Conservation (phyloP, 2,329 filamentous ascomycete species). For the Apiospora kogelbergensis region DNA sequence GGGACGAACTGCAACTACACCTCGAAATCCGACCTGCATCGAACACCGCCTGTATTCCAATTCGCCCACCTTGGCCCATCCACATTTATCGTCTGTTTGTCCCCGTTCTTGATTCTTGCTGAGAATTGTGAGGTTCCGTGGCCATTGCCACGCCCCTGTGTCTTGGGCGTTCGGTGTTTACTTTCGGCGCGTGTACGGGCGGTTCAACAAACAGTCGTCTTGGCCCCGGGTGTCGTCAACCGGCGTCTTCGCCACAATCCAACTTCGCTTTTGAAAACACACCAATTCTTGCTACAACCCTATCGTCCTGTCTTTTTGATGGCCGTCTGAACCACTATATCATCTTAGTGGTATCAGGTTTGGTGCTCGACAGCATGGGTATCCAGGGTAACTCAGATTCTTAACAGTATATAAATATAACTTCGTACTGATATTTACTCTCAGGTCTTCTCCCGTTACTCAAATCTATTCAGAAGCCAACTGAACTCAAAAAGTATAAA, state of each 20-base stretch:
- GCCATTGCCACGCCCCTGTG: neutral
- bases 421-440: conserved; percentile 19
- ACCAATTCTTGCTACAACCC: neutral
- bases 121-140: neutral
- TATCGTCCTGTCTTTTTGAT: neutral
- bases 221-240: neutral
- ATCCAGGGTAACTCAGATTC: conserved; percentile 13
- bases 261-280: neutral
- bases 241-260: neutral
- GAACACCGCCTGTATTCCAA: neutral
- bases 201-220: neutral
- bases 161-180: conserved; percentile 1
- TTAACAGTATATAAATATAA: neutral
- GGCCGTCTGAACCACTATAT: neutral
- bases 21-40: neutral
- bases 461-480: conserved; percentile 93
- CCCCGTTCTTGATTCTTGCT: neutral
- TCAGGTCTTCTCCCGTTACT: conserved; percentile 84
- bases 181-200: neutral
- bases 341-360: neutral
- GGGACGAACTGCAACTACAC: neutral
- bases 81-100: neutral
- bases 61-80: neutral
- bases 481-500: conserved; percentile 79
- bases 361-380: conserved; percentile 18